Evolutionary conservation across 306 rosid genomes (phyloP).

Genomic region (Quercus ilex): DNA sequence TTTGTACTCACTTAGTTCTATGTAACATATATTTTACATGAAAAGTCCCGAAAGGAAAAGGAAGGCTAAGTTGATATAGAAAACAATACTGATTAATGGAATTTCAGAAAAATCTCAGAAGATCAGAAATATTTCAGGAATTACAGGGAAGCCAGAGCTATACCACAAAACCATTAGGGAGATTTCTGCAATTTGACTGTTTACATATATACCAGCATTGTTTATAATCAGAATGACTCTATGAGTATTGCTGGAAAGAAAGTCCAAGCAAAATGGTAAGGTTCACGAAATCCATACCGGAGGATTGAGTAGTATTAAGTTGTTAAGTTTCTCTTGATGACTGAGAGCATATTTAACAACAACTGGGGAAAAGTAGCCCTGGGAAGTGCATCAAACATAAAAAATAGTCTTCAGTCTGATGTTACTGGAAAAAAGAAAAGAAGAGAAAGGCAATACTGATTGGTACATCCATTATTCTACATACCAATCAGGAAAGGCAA

Average conservation of each 20-base stretch:
- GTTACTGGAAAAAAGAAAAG: background rate
- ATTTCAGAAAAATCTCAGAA: background rate
- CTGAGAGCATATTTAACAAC: slow-evolving; percentile 67
- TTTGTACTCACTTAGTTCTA: background rate
- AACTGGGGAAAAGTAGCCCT: slow-evolving; percentile 87
- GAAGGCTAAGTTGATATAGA: background rate
- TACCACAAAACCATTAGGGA: background rate
- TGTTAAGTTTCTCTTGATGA: slow-evolving; percentile 63
- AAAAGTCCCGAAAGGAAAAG: background rate
- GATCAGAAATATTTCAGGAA: background rate
- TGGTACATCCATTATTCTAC: slow-evolving; percentile 8
- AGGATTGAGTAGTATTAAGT: slow-evolving; percentile 74
- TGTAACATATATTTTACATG: background rate
- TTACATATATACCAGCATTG: background rate
- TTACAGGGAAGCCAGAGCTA: slow-evolving; percentile 2
- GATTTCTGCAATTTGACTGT: background rate
- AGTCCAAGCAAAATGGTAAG: background rate
- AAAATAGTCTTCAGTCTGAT: slow-evolving; percentile 8
- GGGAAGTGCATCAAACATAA: slow-evolving; percentile 24
- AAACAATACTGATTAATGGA: background rate
- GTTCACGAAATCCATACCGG: slow-evolving; percentile 47
- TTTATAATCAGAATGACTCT: background rate
- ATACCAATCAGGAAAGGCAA: background rate
- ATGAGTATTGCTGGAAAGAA: background rate
- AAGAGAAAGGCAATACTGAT: background rate